Conservation (phyloP, 2,329 filamentous ascomycete species). For the Teratosphaeria viscida region DNA sequence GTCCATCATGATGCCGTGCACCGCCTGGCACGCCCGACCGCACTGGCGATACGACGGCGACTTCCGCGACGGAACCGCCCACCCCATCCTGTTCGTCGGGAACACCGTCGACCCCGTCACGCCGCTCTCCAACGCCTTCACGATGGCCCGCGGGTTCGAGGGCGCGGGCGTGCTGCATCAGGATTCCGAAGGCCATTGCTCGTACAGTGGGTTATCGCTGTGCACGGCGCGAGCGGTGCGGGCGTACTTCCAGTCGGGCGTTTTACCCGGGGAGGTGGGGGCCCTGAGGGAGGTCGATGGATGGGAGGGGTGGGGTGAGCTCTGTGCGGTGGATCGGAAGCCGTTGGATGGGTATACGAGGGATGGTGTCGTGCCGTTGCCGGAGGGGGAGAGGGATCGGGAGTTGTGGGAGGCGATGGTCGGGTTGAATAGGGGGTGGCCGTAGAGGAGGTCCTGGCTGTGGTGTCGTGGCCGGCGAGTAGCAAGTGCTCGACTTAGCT, state of each 20-base stretch:
- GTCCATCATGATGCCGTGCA: conserved; percentile 25
- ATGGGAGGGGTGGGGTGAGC: conserved; percentile 13
- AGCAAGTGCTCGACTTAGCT: no score
- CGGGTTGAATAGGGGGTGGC: conserved; percentile 8
- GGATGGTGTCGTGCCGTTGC: conserved; percentile 6
- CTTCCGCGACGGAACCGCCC: conserved; percentile 32
- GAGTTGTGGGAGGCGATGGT: conserved; percentile 12
- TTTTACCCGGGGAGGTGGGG: conserved; percentile 21
- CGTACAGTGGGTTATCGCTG: conserved; percentile 24
- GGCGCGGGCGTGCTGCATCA: conserved; percentile 33
- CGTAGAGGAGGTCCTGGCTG: neutral
- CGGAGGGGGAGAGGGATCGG: conserved; percentile 10
- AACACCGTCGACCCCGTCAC: conserved; percentile 52
- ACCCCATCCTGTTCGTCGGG: conserved; percentile 48
- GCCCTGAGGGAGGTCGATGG: conserved; percentile 6
- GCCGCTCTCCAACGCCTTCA: conserved; percentile 39
- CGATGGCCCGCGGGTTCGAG: conserved; percentile 33
- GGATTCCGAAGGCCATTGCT: conserved; percentile 27
- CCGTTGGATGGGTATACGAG: conserved; percentile 12
- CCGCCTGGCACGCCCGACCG: conserved; percentile 14
- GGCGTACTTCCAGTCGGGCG: conserved; percentile 33
- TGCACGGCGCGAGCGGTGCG: conserved; percentile 29
- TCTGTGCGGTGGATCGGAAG: conserved; percentile 26
- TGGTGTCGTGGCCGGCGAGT: no score
- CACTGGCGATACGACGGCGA: conserved; percentile 12